phyloP scores from a whole-genome alignment of 352 stramenopile genomes.

The Pythium pyrilobum region DNA sequence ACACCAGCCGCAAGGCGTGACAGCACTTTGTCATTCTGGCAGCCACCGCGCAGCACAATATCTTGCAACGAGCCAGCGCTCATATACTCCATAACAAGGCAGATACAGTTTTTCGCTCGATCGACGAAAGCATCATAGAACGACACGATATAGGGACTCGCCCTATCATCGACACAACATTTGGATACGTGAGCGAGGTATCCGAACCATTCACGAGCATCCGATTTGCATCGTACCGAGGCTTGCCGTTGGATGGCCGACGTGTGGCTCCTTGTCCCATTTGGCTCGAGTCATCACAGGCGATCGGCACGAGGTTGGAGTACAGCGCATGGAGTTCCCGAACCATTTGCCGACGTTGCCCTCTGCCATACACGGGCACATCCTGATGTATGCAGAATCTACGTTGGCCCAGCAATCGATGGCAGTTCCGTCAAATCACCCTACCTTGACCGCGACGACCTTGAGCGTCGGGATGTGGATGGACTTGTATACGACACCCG shows the following conservation, averaged over 20 bases:
- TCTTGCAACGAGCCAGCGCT: constrained; percentile 88
- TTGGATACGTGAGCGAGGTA: too few species aligned
- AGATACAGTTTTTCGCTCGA: constrained; percentile 83
- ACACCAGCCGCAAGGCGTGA: constrained; percentile 65
- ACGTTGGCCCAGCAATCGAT: neutral
- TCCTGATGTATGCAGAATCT: constrained; percentile 31
- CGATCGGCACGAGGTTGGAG: constrained; percentile 83
- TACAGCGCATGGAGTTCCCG: constrained; percentile 87
- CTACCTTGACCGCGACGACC: constrained; percentile 86
- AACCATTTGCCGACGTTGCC: constrained; percentile 87
- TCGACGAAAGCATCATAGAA: constrained; percentile 93
- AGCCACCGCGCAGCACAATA: constrained; percentile 78
- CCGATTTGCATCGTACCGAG: neutral
- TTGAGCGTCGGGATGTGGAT: constrained; percentile 90
- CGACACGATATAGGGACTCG: constrained; percentile 87
- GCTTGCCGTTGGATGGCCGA: constrained; percentile 8
- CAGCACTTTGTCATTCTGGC: constrained; percentile 79
- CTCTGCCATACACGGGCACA: constrained; percentile 78
- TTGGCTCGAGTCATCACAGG: constrained; percentile 25
- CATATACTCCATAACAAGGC: constrained; percentile 93
- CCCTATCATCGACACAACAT: too few species aligned
- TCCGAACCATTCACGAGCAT: too few species aligned
- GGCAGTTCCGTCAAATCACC: neutral
- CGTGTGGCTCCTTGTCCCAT: neutral
- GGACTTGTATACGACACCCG: constrained; percentile 84